Evolutionary conservation across 1,284 basidiomycete species (phyloP).

Genomic region (Cryptococcus sp.): DNA sequence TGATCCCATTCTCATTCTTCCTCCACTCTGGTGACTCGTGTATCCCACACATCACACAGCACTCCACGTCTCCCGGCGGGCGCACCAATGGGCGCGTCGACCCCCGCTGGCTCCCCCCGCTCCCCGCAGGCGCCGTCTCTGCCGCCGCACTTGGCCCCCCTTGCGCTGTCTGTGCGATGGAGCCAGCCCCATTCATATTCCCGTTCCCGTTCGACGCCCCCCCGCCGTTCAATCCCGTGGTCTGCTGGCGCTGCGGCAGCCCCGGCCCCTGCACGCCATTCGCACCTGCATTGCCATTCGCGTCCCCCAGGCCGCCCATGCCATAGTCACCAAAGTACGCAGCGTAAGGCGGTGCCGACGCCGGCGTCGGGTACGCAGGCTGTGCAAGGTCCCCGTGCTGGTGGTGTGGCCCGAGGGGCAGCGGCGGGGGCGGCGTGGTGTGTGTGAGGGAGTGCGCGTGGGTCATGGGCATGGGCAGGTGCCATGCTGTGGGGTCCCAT

Average conservation of each 20-base stretch:
- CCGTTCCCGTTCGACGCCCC: neutral
- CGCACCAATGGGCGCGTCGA: slow-evolving; percentile 30
- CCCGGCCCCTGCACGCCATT: neutral
- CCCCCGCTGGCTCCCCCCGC: neutral
- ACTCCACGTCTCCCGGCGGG: slow-evolving; percentile 67
- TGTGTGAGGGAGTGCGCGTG: neutral
- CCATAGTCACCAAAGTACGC: no score
- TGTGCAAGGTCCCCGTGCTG: neutral
- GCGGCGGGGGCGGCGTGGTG: neutral
- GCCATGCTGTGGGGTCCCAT: slow-evolving; percentile 1
- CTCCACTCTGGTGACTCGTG: slow-evolving; percentile 90
- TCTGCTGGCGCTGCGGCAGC: neutral
- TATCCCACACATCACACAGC: slow-evolving; percentile 77
- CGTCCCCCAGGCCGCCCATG: no score
- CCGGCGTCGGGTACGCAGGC: no score
- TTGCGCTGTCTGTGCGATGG: neutral
- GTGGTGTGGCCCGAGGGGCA: neutral
- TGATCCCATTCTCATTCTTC: slow-evolving; percentile 75
- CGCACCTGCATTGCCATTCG: neutral
- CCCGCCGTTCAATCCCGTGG: neutral
- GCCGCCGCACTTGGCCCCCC: neutral
- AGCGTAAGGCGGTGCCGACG: slow-evolving; percentile 8
- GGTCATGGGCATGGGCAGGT: slow-evolving; percentile 3
- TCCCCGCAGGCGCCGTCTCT: neutral
- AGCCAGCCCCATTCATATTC: neutral